These are phyloP conservation scores for Entomortierella parvispora DNA, from an alignment of 192 early-diverging fungal genomes.

Conservation along the genomic window DNA sequence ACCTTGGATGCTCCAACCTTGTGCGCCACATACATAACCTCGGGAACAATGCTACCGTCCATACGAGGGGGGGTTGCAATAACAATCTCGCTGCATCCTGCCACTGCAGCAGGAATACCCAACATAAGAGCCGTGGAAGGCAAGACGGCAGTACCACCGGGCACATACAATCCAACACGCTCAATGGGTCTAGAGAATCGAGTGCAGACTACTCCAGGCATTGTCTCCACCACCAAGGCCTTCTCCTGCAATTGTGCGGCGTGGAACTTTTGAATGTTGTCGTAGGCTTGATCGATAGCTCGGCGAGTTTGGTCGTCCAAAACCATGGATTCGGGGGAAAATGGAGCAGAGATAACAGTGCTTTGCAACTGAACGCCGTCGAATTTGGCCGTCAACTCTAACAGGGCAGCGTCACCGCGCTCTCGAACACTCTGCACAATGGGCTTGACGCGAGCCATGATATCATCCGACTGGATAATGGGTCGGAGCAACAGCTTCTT, in stretches of 20 bases:
- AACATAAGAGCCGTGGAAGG: constrained; percentile 97
- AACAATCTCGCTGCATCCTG: constrained; percentile 95
- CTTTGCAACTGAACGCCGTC: constrained; percentile 82
- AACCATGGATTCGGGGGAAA: constrained; percentile 66
- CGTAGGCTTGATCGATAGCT: constrained; percentile 96
- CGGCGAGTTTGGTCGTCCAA: constrained; percentile 70
- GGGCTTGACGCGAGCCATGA: constrained; percentile 86
- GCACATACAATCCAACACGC: constrained; percentile 96
- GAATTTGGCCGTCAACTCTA: constrained; percentile 89
- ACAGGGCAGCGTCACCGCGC: constrained; percentile 86
- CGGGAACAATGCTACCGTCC: constrained; percentile 92
- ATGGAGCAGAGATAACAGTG: constrained; percentile 87
- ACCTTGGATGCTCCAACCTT: constrained; percentile 96
- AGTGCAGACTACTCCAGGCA: constrained; percentile 96
- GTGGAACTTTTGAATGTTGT: constrained; percentile 94
- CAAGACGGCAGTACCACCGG: constrained; percentile 96
- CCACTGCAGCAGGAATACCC: constrained; percentile 96
- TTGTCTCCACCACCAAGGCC: constrained; percentile 89
- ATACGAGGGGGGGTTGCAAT: constrained; percentile 93
- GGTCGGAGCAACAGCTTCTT: constrained; percentile 84
- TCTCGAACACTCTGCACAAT: constrained; percentile 88
- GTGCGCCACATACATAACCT: constrained; percentile 97
- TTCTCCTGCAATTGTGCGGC: constrained; percentile 84
- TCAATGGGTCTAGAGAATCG: constrained; percentile 96
- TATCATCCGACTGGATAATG: constrained; percentile 91